These are phyloP conservation scores for Yarrowia keelungensis DNA, from an alignment of 805 yeast species.

Conservation along the genomic window DNA sequence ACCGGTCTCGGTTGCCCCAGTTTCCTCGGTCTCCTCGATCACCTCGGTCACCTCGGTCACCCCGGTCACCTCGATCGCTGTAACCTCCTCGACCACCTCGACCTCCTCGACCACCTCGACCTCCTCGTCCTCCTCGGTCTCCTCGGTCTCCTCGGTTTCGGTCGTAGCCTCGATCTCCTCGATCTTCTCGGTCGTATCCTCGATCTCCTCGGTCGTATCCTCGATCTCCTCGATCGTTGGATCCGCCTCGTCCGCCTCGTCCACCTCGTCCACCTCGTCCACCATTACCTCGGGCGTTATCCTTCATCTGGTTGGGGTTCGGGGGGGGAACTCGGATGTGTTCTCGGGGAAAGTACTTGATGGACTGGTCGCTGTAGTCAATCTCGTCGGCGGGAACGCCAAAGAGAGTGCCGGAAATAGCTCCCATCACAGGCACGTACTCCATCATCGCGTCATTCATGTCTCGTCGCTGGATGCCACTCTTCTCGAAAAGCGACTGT, in stretches of 20 bases:
- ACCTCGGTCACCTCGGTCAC: neutral
- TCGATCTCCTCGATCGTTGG: conserved; percentile 1
- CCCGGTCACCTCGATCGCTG: conserved; percentile 6
- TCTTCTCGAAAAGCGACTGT: neutral
- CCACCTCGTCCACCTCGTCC: no score
- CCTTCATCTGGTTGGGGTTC: no score
- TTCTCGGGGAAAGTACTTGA: no score
- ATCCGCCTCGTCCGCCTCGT: neutral
- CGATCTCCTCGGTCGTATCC: neutral
- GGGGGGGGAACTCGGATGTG: no score
- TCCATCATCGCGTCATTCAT: no score
- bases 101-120: neutral
- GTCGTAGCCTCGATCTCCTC: neutral
- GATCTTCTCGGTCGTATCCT: neutral
- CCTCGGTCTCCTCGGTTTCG: neutral
- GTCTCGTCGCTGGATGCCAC: conserved; percentile 13
- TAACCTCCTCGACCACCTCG: neutral
- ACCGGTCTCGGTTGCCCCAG: conserved; percentile 19
- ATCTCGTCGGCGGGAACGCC: conserved; percentile 8
- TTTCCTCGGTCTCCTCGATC: conserved; percentile 17
- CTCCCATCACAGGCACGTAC: neutral
- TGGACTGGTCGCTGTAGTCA: neutral
- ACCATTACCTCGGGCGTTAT: no score
- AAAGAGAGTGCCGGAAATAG: conserved; percentile 12
- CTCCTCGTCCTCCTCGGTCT: neutral